Percentiles rank a stretch among this genome's conserved stretches.
Evolutionary conservation across 176 grass and related monocot genomes (phyloP).

Genomic region (Bothriochloa decipiens): DNA sequence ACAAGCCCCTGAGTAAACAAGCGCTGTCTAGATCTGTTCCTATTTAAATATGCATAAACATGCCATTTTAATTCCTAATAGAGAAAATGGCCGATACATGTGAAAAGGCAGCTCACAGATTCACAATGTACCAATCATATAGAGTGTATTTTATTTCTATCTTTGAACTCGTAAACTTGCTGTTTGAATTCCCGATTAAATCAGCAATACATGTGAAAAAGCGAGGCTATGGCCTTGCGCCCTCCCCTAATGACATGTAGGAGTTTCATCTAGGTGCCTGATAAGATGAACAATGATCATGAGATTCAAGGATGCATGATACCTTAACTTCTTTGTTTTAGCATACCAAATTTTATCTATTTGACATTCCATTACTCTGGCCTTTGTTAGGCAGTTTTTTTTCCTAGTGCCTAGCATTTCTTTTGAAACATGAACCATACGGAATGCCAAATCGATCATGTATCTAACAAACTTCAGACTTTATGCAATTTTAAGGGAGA

Average conservation of each 20-base stretch:
- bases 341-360: neutral
- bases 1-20: neutral
- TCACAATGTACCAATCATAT: neutral
- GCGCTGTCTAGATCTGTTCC: neutral
- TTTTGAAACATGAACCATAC: neutral
- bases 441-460: neutral
- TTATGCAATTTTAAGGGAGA: neutral
- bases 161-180: neutral
- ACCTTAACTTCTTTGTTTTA: neutral
- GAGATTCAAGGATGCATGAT: neutral
- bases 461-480: constrained; percentile 5
- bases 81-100: constrained; percentile 5
- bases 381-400: neutral
- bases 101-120: neutral
- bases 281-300: neutral
- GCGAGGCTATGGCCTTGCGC: neutral
- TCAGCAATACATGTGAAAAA: neutral
- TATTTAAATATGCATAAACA: neutral
- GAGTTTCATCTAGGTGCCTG: neutral
- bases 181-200: neutral
- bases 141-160: neutral
- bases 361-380: neutral
- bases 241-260: neutral
- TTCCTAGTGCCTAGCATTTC: neutral
- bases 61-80: constrained; percentile 20